Evolutionary conservation across 176 grass and related monocot genomes (phyloP).

Genomic region (Typha latifolia): DNA sequence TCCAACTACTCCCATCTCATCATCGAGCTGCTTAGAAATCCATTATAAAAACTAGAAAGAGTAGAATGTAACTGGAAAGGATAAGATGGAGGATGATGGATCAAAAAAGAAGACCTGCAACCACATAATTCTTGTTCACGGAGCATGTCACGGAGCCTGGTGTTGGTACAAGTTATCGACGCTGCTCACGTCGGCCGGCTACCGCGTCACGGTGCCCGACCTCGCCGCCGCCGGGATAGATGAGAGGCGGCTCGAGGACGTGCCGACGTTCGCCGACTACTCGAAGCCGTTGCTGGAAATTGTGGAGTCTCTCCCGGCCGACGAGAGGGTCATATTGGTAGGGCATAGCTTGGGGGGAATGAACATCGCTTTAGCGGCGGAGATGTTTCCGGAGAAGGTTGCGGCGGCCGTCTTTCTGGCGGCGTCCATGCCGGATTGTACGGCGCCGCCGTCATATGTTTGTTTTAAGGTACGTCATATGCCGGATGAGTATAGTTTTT

Average conservation of each 20-base stretch:
- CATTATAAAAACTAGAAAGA: too few species aligned
- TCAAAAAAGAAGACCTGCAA: not conserved
- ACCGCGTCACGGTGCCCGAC: conserved; percentile 54
- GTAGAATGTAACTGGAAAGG: not conserved
- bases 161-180: too few species aligned
- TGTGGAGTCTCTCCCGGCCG: conserved; percentile 33
- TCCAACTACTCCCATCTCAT: too few species aligned
- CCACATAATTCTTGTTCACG: conserved; percentile 74
- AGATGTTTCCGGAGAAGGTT: conserved; percentile 72
- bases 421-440: conserved; percentile 56
- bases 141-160: conserved; percentile 53
- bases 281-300: conserved; percentile 50
- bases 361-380: conserved; percentile 51
- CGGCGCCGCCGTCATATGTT: conserved; percentile 31
- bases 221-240: conserved; percentile 66
- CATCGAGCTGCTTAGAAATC: too few species aligned
- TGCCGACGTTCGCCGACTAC: conserved; percentile 63
- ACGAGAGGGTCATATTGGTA: conserved; percentile 50
- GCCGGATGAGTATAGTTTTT: too few species aligned
- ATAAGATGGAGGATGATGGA: conserved; percentile 3
- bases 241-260: conserved; percentile 34
- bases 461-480: too few species aligned
- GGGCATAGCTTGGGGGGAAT: conserved; percentile 78
- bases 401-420: conserved; percentile 57
- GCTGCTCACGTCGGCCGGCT: too few species aligned